Conservation (phyloP, 2,329 filamentous ascomycete species). For the Monilinia aucupariae region DNA sequence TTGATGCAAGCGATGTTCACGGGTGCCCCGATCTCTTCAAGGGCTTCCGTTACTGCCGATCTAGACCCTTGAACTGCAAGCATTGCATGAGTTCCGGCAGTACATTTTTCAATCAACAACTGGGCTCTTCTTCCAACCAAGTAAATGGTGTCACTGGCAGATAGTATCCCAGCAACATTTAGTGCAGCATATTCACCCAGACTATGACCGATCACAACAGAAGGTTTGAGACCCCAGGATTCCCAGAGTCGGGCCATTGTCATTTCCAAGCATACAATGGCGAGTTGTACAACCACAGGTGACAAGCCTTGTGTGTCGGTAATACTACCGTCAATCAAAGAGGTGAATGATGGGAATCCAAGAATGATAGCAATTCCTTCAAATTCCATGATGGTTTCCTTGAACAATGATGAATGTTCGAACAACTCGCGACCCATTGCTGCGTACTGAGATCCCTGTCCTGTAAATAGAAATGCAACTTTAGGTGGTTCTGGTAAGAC, state of each 20-base stretch:
- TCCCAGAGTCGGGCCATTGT: constrained; percentile 15
- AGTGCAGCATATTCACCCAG: constrained; percentile 55
- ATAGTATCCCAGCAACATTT: constrained; percentile 63
- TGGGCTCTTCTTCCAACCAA: constrained; percentile 63
- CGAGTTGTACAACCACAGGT: constrained; percentile 14
- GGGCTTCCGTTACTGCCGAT: constrained; percentile 24
- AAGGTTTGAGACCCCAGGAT: constrained; percentile 16
- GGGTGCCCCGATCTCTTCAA: not conserved
- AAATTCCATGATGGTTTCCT: constrained; percentile 15
- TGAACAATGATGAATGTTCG: constrained; percentile 9
- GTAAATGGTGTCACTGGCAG: constrained; percentile 63
- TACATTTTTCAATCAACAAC: constrained; percentile 59
- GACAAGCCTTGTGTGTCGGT: constrained; percentile 9
- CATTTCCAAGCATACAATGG: constrained; percentile 17
- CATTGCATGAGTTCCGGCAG: constrained; percentile 62
- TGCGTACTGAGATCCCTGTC: constrained; percentile 18
- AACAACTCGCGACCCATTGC: constrained; percentile 18
- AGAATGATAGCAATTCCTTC: constrained; percentile 14
- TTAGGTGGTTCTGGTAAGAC: constrained; percentile 23
- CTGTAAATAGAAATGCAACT: constrained; percentile 30
- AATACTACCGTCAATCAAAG: constrained; percentile 13
- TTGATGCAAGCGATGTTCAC: constrained; percentile 18
- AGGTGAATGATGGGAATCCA: constrained; percentile 15
- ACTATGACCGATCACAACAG: constrained; percentile 45
- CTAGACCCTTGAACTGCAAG: constrained; percentile 51